These are phyloP conservation scores for Schoenoplectus triqueter DNA, from an alignment of 202 grass and related monocot species.

Conservation along the genomic window DNA sequence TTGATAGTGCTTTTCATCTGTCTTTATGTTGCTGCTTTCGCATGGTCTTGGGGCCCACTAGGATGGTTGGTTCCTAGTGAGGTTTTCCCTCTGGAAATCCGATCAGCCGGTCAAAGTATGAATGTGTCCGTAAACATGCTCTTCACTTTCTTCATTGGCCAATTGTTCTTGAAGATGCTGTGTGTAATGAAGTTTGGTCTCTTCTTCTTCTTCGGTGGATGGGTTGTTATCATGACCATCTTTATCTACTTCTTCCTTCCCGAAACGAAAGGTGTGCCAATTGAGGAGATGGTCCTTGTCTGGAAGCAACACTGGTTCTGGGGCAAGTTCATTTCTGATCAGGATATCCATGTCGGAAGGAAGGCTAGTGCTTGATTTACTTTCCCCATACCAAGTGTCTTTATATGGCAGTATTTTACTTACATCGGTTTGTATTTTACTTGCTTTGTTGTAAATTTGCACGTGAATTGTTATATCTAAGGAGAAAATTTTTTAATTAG, in stretches of 20 bases:
- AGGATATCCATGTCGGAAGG: slow-evolving; percentile 1
- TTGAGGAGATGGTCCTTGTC: slow-evolving; percentile 58
- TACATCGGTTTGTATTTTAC: no score
- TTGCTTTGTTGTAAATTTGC: slow-evolving; percentile 3
- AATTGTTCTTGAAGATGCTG: slow-evolving; percentile 71
- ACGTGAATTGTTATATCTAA: slow-evolving; percentile 39
- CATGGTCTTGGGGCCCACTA: slow-evolving; percentile 74
- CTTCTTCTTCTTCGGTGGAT: slow-evolving; percentile 78
- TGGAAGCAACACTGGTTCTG: slow-evolving; percentile 71
- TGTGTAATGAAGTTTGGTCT: slow-evolving; percentile 76
- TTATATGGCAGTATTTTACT: slow-evolving; percentile 12
- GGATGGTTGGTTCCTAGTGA: slow-evolving; percentile 73
- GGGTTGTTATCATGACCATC: slow-evolving; percentile 63
- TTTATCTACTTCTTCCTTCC: slow-evolving; percentile 68
- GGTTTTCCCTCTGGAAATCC: slow-evolving; percentile 75
- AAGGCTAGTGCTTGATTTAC: slow-evolving; percentile 22
- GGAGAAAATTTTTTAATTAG: background rate
- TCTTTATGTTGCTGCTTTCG: slow-evolving; percentile 70
- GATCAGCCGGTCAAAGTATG: slow-evolving; percentile 74
- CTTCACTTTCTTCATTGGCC: slow-evolving; percentile 77
- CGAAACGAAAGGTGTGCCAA: slow-evolving; percentile 61
- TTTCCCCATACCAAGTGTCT: slow-evolving; percentile 16
- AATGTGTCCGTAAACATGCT: slow-evolving; percentile 74
- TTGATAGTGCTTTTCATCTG: slow-evolving; percentile 69
- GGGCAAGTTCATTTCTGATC: slow-evolving; percentile 49